phyloP scores from a whole-genome alignment of 2,329 filamentous ascomycete species.

The Phoma sp. region DNA sequence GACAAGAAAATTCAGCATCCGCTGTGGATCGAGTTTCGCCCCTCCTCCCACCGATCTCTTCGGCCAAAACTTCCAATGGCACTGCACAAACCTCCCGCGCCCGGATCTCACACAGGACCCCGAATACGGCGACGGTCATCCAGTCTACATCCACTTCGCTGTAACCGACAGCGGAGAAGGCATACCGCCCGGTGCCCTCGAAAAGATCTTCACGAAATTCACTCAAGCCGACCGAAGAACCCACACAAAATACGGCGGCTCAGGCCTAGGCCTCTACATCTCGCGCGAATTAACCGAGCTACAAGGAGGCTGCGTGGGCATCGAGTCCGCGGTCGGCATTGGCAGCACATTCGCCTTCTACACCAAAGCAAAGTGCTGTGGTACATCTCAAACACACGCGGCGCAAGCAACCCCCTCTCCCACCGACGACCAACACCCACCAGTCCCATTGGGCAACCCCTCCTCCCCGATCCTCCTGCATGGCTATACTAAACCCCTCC shows the following conservation, averaged over 20 bases:
- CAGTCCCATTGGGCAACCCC: neutral
- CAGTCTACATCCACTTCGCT: slow-evolving; percentile 1
- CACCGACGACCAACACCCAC: neutral
- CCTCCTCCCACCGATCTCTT: neutral
- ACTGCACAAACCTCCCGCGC: slow-evolving; percentile 2
- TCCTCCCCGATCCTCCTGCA: neutral
- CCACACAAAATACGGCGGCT: slow-evolving; percentile 29
- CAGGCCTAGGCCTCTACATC: slow-evolving; percentile 30
- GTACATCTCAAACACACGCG: neutral
- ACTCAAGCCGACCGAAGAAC: slow-evolving; percentile 24
- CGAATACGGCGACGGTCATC: slow-evolving; percentile 6
- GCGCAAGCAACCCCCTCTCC: neutral
- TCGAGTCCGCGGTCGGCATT: slow-evolving; percentile 20
- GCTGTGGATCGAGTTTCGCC: slow-evolving; percentile 7
- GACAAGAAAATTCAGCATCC: slow-evolving; percentile 21
- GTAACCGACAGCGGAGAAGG: slow-evolving; percentile 7
- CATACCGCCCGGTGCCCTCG: neutral
- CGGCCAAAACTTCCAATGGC: slow-evolving; percentile 9
- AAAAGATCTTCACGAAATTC: slow-evolving; percentile 13
- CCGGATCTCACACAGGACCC: slow-evolving; percentile 7
- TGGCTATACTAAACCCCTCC: neutral
- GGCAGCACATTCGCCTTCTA: slow-evolving; percentile 37
- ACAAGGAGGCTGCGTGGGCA: slow-evolving; percentile 33
- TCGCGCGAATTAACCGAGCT: slow-evolving; percentile 34
- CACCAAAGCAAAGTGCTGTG: slow-evolving; percentile 18